phyloP scores from a whole-genome alignment of 305 asterid genomes.

The Plantago lanceolata region DNA sequence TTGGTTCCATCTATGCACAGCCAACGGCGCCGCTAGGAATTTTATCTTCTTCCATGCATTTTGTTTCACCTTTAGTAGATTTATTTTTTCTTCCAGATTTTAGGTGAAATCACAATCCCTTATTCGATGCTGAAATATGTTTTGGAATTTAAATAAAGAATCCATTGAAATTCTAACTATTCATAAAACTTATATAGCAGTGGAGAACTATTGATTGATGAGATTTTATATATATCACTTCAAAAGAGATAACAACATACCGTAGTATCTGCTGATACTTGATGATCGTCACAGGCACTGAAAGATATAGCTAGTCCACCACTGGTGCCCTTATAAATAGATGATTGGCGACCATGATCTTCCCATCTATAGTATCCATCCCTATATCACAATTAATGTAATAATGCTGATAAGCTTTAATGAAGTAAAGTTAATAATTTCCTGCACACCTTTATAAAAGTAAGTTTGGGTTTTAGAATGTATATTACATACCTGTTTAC shows the following conservation, averaged over 20 bases:
- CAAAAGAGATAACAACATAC: constrained; percentile 28
- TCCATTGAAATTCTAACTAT: neutral
- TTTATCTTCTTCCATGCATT: neutral
- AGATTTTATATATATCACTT: neutral
- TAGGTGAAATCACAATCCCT: neutral
- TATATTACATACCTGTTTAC: constrained; percentile 37
- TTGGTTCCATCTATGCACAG: too few species aligned
- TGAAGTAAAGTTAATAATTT: too few species aligned
- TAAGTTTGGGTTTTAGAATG: constrained; percentile 1
- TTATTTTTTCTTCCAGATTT: neutral
- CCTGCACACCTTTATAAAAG: neutral
- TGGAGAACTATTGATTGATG: neutral
- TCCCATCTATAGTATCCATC: constrained; percentile 45
- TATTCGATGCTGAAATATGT: neutral
- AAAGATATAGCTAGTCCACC: constrained; percentile 52
- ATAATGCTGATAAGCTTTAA: constrained; percentile 5
- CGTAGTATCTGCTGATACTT: constrained; percentile 47
- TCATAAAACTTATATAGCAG: constrained; percentile 6
- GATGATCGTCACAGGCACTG: constrained; percentile 56
- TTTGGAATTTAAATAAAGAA: neutral
- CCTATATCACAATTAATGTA: constrained; percentile 23
- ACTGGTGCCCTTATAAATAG: constrained; percentile 37
- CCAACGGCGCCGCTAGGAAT: too few species aligned
- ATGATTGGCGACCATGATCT: constrained; percentile 36
- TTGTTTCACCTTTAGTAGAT: neutral